Percentiles rank a stretch among this genome's conserved stretches.
These are phyloP conservation scores for Niebla homalea DNA, from an alignment of 495 filamentous ascomycete genomes.

Conservation along the genomic window DNA sequence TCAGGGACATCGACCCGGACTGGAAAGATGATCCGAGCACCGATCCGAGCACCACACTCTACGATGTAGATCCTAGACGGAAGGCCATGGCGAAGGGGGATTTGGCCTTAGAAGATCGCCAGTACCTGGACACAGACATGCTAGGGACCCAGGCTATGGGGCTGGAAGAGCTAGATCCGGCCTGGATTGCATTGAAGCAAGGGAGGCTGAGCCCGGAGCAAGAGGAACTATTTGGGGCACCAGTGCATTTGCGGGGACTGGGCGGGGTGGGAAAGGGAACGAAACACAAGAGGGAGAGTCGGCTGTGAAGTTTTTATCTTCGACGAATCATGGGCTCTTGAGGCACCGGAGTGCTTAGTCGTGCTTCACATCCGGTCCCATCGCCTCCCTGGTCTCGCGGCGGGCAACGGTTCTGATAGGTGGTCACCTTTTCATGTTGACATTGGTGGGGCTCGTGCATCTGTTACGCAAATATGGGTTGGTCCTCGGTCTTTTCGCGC, in stretches of 20 bases:
- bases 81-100: not conserved
- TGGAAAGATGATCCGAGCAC: not conserved
- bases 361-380: no score
- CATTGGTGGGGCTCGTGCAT: no score
- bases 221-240: not conserved
- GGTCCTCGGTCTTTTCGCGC: no score
- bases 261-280: no score
- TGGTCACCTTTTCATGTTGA: no score
- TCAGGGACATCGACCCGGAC: not conserved
- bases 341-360: no score
- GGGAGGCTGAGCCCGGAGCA: not conserved
- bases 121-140: conserved; percentile 4
- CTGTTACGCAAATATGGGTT: no score
- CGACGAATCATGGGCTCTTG: not conserved
- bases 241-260: not conserved
- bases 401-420: no score
- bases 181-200: not conserved
- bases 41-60: not conserved
- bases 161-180: not conserved
- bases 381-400: no score
- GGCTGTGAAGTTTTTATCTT: not conserved
- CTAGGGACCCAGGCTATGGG: conserved; percentile 6
- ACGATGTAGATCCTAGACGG: conserved; percentile 2
- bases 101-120: not conserved
- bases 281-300: not conserved